Evolutionary conservation across 164 flowering plant genomes (phyloP), one percentile per base, ranked within the genome.

Genomic region (Tetrastigma voinierianum): DNA sequence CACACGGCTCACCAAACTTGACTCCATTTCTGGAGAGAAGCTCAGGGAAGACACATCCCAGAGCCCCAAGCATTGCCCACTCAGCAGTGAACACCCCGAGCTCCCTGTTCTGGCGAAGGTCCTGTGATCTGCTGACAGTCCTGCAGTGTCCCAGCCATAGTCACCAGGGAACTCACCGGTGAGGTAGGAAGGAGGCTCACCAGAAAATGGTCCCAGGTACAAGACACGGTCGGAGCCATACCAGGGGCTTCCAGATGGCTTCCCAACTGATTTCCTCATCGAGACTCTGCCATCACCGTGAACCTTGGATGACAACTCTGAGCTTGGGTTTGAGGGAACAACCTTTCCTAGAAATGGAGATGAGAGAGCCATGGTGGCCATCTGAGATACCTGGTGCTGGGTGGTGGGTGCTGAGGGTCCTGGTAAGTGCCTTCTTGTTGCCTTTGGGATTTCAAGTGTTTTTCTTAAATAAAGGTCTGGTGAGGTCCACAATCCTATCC

Each of bases 1-100:
- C 78, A 75, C 25, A 75, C 74, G 9, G 78, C 61, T 75, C 74
- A 10, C 78, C 78, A 24, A 74, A 75, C 67, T 75, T 75, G 57
- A 70, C 74, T 18, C 74, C 78, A 49, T 75, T 70, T 23, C 65
- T 47, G 19, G 78, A 18, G 14, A 75, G 71, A 8, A 75, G 74
- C 67, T 75, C 78, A 1, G 74, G 74, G 68, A 75, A 75, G 43
- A 63, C 71, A 59, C 78, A 75, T 48, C 78, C 78, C 46, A 70
- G 15, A 46, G 74, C 77, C 1, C 77, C 73, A 43, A 74, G 69
- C 77, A 74, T 69, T 3, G 77, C 73, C 73, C 77, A 69, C 57
- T 73, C 64, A 49, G 25, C 12, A 18, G 69, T 73, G 21, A 68
- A 69, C 10, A 74, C 73, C 66, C 65, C 77, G 15, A 74, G 69